These are phyloP conservation scores for Fusarium ramigenum DNA, from an alignment of 2,329 filamentous ascomycete species.

Conservation along the genomic window DNA sequence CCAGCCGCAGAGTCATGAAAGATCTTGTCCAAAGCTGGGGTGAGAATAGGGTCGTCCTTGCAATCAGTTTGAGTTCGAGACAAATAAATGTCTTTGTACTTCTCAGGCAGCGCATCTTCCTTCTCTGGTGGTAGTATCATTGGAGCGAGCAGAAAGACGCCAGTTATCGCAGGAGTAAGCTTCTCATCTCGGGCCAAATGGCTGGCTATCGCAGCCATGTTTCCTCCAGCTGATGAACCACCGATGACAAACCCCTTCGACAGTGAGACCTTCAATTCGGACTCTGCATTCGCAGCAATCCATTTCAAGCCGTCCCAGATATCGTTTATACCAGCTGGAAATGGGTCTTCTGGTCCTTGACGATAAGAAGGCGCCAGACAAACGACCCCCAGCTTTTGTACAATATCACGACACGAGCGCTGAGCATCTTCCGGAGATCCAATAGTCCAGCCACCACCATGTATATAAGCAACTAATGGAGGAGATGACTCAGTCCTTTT, in stretches of 20 bases:
- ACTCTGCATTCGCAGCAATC: neutral
- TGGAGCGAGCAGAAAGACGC: neutral
- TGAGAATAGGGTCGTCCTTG: neutral
- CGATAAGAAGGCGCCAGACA: neutral
- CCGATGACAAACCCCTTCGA: neutral
- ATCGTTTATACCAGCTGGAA: neutral
- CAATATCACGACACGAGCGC: neutral
- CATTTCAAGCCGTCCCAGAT: neutral
- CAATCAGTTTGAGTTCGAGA: neutral
- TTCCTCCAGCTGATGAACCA: neutral
- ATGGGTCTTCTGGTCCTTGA: neutral
- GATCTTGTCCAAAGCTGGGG: neutral
- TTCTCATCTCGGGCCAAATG: neutral
- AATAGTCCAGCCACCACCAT: neutral
- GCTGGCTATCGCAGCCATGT: neutral
- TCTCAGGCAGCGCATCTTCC: neutral
- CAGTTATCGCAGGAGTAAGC: neutral
- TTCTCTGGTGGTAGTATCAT: neutral
- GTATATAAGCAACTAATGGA: neutral
- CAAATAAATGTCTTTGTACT: neutral
- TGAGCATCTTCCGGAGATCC: neutral
- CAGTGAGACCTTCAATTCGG: neutral
- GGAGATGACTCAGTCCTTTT: fast-evolving
- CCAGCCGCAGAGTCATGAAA: neutral
- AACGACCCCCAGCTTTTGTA: neutral